Conservation (phyloP, 2,329 filamentous ascomycete genomes). For the Aureobasidium namibiae region DNA sequence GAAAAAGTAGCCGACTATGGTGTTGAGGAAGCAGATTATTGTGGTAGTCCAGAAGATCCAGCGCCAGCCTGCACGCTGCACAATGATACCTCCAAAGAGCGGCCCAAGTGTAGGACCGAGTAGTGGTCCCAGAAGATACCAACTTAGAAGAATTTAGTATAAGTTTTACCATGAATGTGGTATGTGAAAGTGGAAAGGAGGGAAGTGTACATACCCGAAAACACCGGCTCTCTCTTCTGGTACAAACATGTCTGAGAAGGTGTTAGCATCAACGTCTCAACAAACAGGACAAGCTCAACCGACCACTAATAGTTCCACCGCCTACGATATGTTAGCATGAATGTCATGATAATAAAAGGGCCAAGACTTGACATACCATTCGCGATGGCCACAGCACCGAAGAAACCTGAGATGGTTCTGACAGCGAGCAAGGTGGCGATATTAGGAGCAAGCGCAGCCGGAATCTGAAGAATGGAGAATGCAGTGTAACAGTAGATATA, state of each 20-base stretch:
- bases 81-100: slow-evolving; percentile 37
- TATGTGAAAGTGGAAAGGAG: no score
- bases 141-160: no score
- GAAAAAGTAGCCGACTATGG: slow-evolving; percentile 35
- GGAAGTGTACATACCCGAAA: no score
- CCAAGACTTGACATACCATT: slow-evolving; percentile 29
- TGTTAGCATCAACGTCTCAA: no score
- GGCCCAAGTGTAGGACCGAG: slow-evolving; percentile 37
- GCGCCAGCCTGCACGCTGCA: slow-evolving; percentile 37
- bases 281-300: no score
- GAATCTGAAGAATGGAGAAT: slow-evolving; percentile 41
- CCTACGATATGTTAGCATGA: background rate
- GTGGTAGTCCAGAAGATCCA: slow-evolving; percentile 43
- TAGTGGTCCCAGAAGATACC: slow-evolving; percentile 37
- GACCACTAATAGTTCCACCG: slow-evolving; percentile 4
- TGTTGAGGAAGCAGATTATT: slow-evolving; percentile 35
- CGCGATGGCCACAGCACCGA: slow-evolving; percentile 42
- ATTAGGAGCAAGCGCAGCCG: slow-evolving; percentile 40
- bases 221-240: slow-evolving; percentile 38
- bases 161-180: no score
- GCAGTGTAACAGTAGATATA: slow-evolving; percentile 38
- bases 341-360: background rate
- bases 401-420: slow-evolving; percentile 41
- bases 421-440: slow-evolving; percentile 37
- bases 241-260: slow-evolving; percentile 43